Base-by-base conservation (phyloP, 2,329 filamentous ascomycete genomes). In the Coniochaeta pulveracea region DNA sequence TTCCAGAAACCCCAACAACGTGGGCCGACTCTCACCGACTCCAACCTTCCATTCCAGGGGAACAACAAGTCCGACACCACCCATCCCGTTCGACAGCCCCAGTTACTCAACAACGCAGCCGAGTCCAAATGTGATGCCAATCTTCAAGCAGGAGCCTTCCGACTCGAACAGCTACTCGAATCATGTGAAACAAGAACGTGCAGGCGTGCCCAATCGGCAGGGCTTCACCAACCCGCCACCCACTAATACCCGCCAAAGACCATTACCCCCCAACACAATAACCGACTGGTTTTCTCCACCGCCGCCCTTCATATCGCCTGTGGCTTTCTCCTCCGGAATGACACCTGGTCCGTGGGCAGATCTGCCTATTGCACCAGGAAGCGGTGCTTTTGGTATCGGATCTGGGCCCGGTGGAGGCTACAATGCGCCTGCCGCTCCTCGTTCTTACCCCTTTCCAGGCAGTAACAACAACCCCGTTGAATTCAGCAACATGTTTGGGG, bases 271-370 rank as follows among this genome's bases (percentile, higher is more conserved):
- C 3, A 12, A 57, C 1, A 55, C 54, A 6, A 49, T 59, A 4
- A 56, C 57, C 5, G 56, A 62, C 38, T 75, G 70, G 70, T 72
- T 69, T 51, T 62, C 58, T 9, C 64, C 65, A 0, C 64, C 65
- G 6, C 55, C 65, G 1, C 65, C 64, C 0, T 66, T 72, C 41
- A 64, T 72, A 32, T 64, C 67, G 3, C 67, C 69, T 0, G 71
- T 70, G 36, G 51, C 59, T 6, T 69, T 69, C 36, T 37, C 39
- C 26, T 30, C 28, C 16, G 56, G 56, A 22, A 55, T 54, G 12
- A 56, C 59, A 44, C 55, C 53, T 36, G 55, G 51, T 26, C 59
- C 60, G 42, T 69, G 66, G 51, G 49, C 9, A n/a, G 22, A 24
- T 24, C n/a, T n/a, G 9, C 22, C 9, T n/a, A n/a, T n/a, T n/a